Percentiles rank a stretch among this genome's conserved stretches.
These are phyloP conservation scores for Eimeria tenella DNA, from an alignment of 169 alveolate genomes.

Conservation along the genomic window DNA sequence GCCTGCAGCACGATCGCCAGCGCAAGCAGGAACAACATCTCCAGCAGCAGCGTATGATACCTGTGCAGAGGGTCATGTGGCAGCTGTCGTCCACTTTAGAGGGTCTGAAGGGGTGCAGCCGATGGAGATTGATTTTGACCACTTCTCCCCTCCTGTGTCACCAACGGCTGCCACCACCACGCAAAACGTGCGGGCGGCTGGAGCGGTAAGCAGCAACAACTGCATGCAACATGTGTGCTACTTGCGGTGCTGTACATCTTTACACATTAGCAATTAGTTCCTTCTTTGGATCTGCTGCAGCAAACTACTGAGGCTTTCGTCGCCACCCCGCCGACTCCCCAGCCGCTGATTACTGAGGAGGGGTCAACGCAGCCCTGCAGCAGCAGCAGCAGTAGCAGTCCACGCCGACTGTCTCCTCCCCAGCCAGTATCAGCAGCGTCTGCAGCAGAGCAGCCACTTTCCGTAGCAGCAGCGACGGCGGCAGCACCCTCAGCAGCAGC, in stretches of 20 bases:
- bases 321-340: too few relatives aligned
- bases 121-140: constrained; percentile 31
- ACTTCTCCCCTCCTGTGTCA: constrained; percentile 30
- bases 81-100: background rate
- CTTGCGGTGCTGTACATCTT: too few relatives aligned
- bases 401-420: too few relatives aligned
- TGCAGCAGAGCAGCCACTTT: background rate
- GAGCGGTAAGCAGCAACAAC: too few relatives aligned
- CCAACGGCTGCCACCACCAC: background rate
- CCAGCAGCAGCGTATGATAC: background rate
- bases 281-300: too few relatives aligned
- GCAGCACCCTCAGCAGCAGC: background rate
- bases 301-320: too few relatives aligned
- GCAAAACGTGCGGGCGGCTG: too few relatives aligned
- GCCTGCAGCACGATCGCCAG: background rate
- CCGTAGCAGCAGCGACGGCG: background rate
- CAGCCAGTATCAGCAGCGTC: background rate
- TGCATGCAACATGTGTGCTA: too few relatives aligned
- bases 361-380: too few relatives aligned
- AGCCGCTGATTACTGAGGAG: too few relatives aligned
- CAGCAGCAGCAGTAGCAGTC: too few relatives aligned
- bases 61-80: background rate
- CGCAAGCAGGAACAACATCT: background rate
- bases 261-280: too few relatives aligned
- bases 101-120: constrained; percentile 17